Evolutionary conservation across 805 yeast species (phyloP).

Genomic region (Tetrapisispora taiwanensis): DNA sequence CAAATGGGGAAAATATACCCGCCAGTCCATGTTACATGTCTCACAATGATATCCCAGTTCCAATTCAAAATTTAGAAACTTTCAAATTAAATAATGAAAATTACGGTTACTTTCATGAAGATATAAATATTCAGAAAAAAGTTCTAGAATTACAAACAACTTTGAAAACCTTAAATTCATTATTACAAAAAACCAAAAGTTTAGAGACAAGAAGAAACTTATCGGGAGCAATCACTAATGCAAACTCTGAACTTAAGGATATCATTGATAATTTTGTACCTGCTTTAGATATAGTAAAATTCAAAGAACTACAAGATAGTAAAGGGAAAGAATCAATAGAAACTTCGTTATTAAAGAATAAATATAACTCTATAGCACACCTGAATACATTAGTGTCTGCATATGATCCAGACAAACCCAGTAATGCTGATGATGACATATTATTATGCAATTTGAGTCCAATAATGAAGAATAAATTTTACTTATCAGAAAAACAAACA

Average conservation of each 20-base stretch:
- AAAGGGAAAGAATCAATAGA: constrained; percentile 17
- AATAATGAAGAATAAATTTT: background rate
- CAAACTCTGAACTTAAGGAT: constrained; percentile 11
- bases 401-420: constrained; percentile 7
- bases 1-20: too few species aligned
- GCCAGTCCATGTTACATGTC: too few species aligned
- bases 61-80: background rate
- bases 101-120: constrained; percentile 17
- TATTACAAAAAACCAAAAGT: constrained; percentile 2
- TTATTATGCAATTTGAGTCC: background rate
- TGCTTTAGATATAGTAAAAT: constrained; percentile 8
- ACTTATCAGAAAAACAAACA: background rate
- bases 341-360: constrained; percentile 21
- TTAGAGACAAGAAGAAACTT: constrained; percentile 5
- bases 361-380: constrained; percentile 16
- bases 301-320: background rate
- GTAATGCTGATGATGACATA: background rate
- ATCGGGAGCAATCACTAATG: constrained; percentile 9
- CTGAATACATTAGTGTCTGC: constrained; percentile 18
- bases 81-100: constrained; percentile 3
- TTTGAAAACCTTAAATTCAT: constrained; percentile 9
- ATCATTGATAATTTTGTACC: constrained; percentile 17
- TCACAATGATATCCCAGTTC: background rate
- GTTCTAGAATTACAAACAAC: constrained; percentile 10
- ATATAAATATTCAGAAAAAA: constrained; percentile 11